phyloP scores from a whole-genome alignment of 164 flowering plant species.

The Hamamelis virginiana region DNA sequence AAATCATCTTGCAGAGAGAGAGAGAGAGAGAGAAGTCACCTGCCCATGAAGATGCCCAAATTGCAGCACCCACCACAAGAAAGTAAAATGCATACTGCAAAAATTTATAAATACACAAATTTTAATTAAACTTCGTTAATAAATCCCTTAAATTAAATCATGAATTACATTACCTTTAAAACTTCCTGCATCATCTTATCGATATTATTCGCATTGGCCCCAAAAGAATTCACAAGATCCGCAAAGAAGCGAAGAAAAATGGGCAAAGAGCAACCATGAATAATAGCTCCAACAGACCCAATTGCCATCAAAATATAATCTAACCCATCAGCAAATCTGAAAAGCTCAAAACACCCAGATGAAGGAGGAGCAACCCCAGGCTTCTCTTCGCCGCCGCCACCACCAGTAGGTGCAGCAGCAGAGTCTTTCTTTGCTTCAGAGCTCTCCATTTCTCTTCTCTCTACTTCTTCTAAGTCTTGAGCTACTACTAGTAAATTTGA shows the following conservation, averaged over 20 bases:
- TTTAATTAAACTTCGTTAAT: background rate
- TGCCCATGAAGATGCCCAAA: slow-evolving; percentile 99
- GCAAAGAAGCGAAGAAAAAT: slow-evolving; percentile 96
- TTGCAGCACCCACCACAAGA: slow-evolving; percentile 94
- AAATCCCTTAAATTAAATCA: background rate
- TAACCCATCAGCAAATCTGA: slow-evolving; percentile 87
- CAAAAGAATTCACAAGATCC: slow-evolving; percentile 97
- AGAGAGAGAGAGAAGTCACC: slow-evolving; percentile 35
- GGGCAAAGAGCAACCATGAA: slow-evolving; percentile 92
- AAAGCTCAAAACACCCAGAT: slow-evolving; percentile 64
- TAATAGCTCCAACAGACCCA: slow-evolving; percentile 83
- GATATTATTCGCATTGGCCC: slow-evolving; percentile 70
- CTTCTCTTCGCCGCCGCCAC: slow-evolving; percentile 38
- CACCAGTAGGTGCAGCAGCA: too few species aligned
- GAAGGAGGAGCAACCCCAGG: slow-evolving; percentile 36
- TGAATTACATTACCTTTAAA: slow-evolving; percentile 52
- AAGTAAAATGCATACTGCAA: slow-evolving; percentile 94
- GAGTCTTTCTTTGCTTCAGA: slow-evolving; percentile 27
- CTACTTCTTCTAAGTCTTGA: slow-evolving; percentile 1
- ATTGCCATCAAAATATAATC: slow-evolving; percentile 79
- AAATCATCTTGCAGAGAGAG: background rate
- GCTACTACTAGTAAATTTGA: background rate
- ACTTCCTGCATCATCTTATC: slow-evolving; percentile 96
- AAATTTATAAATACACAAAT: slow-evolving; percentile 9
- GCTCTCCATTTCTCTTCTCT: slow-evolving; percentile 28